Percentiles rank a stretch among this genome's conserved stretches.
Evolutionary conservation across 441 rosid genomes (phyloP).

Genomic region (Erodium texanum): DNA sequence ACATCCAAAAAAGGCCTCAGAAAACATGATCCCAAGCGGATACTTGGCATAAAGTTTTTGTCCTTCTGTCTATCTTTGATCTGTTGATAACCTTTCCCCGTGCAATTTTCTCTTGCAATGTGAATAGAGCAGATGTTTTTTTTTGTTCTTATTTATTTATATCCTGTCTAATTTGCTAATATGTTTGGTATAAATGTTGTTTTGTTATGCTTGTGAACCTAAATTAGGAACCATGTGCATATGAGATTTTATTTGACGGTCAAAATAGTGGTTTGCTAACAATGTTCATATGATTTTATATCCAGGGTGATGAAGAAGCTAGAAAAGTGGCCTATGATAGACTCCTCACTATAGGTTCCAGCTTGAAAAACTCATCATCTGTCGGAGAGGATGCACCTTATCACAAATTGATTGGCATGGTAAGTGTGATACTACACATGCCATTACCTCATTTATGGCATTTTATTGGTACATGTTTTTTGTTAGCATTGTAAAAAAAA

Average conservation of each 20-base stretch:
- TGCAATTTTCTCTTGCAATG: neutral
- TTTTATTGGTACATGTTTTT: neutral
- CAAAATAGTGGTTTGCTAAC: conserved; percentile 9
- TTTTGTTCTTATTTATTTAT: neutral
- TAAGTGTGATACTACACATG: conserved; percentile 20
- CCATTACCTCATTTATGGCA: neutral
- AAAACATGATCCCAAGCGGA: too few species aligned
- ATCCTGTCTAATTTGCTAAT: conserved; percentile 4
- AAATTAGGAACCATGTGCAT: neutral
- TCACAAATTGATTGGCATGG: conserved; percentile 69
- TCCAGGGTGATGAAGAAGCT: conserved; percentile 67
- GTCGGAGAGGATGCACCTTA: conserved; percentile 33
- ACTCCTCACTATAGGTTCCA: conserved; percentile 45
- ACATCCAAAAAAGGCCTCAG: too few species aligned
- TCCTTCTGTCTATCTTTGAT: neutral
- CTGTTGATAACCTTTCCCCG: neutral
- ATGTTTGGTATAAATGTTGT: neutral
- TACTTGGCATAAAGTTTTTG: neutral
- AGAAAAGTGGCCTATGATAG: conserved; percentile 77
- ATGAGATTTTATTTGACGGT: neutral
- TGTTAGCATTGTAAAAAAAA: neutral
- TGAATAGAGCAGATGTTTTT: neutral
- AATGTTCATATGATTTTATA: conserved; percentile 10
- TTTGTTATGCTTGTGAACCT: neutral
- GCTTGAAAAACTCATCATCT: conserved; percentile 36